Evolutionary conservation across 768 basidiomycete species (phyloP).

Genomic region (Termitomyces sp.): DNA sequence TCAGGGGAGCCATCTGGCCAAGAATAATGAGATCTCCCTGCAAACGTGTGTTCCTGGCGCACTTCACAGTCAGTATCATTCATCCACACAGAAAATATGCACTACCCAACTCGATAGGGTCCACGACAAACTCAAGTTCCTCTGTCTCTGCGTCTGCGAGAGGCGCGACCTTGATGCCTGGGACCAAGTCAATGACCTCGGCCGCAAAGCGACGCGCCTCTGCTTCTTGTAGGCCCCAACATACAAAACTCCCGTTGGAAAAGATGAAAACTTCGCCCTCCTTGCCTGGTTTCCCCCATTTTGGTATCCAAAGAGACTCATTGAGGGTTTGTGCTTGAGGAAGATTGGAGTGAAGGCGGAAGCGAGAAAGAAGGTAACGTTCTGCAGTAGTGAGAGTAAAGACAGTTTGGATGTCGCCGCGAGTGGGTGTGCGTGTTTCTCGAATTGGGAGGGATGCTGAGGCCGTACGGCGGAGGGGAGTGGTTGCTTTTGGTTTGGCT

Average conservation of each 20-base stretch:
- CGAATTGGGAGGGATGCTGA: slow-evolving; percentile 84
- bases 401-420: slow-evolving; percentile 71
- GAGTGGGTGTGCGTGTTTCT: slow-evolving; percentile 80
- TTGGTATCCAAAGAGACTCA: slow-evolving; percentile 77
- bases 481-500: slow-evolving; percentile 76
- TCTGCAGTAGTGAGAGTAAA: slow-evolving; percentile 87
- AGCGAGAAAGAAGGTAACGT: slow-evolving; percentile 63
- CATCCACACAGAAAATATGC: slow-evolving; percentile 7
- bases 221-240: slow-evolving; percentile 79
- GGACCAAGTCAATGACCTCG: slow-evolving; percentile 50
- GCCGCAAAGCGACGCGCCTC: slow-evolving; percentile 66
- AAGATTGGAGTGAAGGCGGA: slow-evolving; percentile 47
- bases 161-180: slow-evolving; percentile 56
- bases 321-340: slow-evolving; percentile 58
- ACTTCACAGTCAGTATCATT: slow-evolving; percentile 10
- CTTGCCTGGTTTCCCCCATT: slow-evolving; percentile 50
- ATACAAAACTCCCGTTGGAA: slow-evolving; percentile 82
- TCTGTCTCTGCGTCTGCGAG: slow-evolving; percentile 76
- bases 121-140: slow-evolving; percentile 89
- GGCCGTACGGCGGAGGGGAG: slow-evolving; percentile 77
- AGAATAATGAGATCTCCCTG: slow-evolving; percentile 92
- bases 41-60: slow-evolving; percentile 68
- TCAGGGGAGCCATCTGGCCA: slow-evolving; percentile 61
- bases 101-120: slow-evolving; percentile 76
- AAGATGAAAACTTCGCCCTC: slow-evolving; percentile 89